Conservation (phyloP, 2,329 filamentous ascomycete species). For the Fusarium sp. region DNA sequence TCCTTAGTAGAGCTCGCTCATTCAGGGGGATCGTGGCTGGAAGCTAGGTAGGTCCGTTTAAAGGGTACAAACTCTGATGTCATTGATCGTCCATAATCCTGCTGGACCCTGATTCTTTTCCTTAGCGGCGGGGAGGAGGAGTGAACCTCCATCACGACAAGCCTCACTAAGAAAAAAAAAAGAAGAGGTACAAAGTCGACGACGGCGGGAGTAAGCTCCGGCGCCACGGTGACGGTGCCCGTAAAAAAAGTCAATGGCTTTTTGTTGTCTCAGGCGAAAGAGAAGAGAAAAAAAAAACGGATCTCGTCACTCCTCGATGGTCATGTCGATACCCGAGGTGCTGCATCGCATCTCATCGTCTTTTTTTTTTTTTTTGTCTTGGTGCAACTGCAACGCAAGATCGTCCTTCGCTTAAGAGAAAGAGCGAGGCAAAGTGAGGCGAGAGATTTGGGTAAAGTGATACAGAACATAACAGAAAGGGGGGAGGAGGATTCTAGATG, state of each 20-base stretch:
- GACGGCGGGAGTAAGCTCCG: background rate
- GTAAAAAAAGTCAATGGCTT: background rate
- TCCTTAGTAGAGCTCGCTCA: background rate
- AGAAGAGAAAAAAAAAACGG: background rate
- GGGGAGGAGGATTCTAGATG: background rate
- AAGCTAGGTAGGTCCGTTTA: background rate
- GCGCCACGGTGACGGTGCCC: background rate
- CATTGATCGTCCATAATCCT: slow-evolving; percentile 12
- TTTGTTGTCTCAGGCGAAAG: background rate
- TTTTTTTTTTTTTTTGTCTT: background rate
- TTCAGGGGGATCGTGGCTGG: background rate
- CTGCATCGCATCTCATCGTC: slow-evolving; percentile 26
- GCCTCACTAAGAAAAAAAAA: background rate
- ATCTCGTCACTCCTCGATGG: slow-evolving; percentile 9
- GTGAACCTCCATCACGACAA: slow-evolving; percentile 5
- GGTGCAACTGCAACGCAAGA: slow-evolving; percentile 29
- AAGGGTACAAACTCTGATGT: slow-evolving; percentile 16
- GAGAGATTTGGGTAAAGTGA: slow-evolving; percentile 2
- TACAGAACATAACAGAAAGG: background rate
- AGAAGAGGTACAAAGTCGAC: background rate
- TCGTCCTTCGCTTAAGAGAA: background rate
- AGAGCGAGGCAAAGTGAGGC: background rate
- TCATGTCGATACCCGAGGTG: slow-evolving; percentile 25
- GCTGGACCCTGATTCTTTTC: slow-evolving; percentile 28
- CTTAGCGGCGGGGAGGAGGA: background rate